Conservation (phyloP, 805 yeast species). For the Teunomyces aglyptinius region DNA sequence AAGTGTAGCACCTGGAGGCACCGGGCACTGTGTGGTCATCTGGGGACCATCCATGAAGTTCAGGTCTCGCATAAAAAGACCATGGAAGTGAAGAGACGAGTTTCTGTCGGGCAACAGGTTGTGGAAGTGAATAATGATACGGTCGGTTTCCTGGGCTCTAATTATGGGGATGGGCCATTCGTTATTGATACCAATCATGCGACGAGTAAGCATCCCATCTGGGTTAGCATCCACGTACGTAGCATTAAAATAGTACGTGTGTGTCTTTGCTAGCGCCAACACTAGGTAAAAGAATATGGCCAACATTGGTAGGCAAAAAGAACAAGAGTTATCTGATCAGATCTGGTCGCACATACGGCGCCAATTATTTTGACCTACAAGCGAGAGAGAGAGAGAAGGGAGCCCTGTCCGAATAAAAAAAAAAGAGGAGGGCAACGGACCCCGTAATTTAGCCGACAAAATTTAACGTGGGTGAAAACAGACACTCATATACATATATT, state of each 20-base stretch:
- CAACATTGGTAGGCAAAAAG: background rate
- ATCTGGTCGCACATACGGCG: background rate
- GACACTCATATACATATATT: slow-evolving; percentile 5
- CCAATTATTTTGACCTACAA: too few species aligned
- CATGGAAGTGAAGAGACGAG: slow-evolving; percentile 46
- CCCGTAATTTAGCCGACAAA: background rate
- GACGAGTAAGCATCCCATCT: slow-evolving; percentile 51
- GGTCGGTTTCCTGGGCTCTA: slow-evolving; percentile 37
- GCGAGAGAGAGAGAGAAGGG: too few species aligned
- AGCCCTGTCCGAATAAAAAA: too few species aligned
- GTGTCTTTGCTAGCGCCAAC: slow-evolving; percentile 18
- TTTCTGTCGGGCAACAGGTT: slow-evolving; percentile 34
- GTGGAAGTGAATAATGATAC: slow-evolving; percentile 35
- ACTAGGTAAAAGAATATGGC: background rate
- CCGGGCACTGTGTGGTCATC: slow-evolving; percentile 47
- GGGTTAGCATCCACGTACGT: slow-evolving; percentile 49
- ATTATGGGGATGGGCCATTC: slow-evolving; percentile 46
- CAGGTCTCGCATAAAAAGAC: slow-evolving; percentile 38
- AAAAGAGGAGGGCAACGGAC: background rate
- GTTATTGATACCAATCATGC: slow-evolving; percentile 57
- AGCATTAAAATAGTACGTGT: slow-evolving; percentile 35
- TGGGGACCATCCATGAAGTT: slow-evolving; percentile 47
- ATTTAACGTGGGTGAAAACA: background rate
- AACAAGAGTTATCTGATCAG: background rate
- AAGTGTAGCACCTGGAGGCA: slow-evolving; percentile 38